A percentile compares a stretch with the other conserved stretches of the same genome.
Conservation (phyloP, 768 basidiomycete species). For the Tricholoma flavovirens region DNA sequence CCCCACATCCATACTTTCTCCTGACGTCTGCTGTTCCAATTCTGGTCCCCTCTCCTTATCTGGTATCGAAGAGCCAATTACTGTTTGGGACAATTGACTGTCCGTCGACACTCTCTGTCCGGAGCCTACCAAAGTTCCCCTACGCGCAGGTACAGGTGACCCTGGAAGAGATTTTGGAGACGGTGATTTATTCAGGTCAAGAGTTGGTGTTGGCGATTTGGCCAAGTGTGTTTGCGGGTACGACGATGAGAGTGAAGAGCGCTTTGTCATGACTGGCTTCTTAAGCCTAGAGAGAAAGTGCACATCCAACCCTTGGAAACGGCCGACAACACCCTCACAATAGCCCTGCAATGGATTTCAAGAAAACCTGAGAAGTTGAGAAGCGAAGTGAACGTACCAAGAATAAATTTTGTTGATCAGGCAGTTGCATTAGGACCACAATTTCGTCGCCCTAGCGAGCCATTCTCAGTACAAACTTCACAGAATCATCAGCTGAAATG, state of each 20-base stretch:
- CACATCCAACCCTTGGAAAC: slow-evolving; percentile 60
- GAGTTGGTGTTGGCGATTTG: slow-evolving; percentile 21
- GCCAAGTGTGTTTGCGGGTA: neutral
- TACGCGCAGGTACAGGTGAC: slow-evolving; percentile 6
- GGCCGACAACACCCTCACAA: slow-evolving; percentile 83
- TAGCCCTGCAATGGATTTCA: slow-evolving; percentile 49
- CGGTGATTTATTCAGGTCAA: slow-evolving; percentile 4
- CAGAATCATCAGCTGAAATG: neutral
- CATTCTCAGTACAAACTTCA: slow-evolving; percentile 2
- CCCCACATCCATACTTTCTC: neutral
- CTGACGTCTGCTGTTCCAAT: neutral
- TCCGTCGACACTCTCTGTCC: slow-evolving; percentile 11
- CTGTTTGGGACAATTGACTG: slow-evolving; percentile 5
- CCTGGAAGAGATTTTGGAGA: slow-evolving; percentile 3
- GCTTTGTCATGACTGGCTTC: slow-evolving; percentile 72
- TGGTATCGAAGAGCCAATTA: neutral
- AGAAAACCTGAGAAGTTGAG: neutral
- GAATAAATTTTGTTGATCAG: slow-evolving; percentile 46
- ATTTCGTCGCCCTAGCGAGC: slow-evolving; percentile 67
- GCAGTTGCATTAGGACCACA: slow-evolving; percentile 66
- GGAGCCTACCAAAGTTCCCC: neutral
- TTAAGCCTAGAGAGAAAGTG: slow-evolving; percentile 72
- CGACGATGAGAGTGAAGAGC: slow-evolving; percentile 34
- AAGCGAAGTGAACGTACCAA: slow-evolving; percentile 47
- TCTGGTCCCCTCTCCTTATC: neutral